These are phyloP conservation scores for Chenopodium suecicum DNA, from an alignment of 148 eudicot species.

Conservation along the genomic window DNA sequence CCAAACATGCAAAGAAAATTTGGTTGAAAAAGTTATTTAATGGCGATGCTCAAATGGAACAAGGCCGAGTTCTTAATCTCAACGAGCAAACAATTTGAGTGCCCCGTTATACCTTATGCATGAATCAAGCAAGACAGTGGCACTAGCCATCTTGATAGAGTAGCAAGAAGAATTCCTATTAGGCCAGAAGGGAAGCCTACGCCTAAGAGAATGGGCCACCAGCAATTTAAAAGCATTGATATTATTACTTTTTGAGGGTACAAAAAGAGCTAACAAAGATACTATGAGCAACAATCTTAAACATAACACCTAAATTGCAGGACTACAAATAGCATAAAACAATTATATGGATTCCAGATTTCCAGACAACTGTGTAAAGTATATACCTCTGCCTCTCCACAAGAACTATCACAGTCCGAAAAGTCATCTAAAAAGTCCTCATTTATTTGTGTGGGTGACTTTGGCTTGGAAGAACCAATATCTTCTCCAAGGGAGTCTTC, in stretches of 20 bases:
- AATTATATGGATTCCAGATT: background rate
- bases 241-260: background rate
- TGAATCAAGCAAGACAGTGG: too few species aligned
- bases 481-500: conserved; percentile 3
- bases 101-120: background rate
- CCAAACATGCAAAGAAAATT: background rate
- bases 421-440: background rate
- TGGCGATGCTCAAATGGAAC: background rate
- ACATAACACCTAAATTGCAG: background rate
- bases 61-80: background rate
- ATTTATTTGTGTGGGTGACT: background rate
- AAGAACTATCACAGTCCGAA: conserved; percentile 15
- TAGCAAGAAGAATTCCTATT: too few species aligned
- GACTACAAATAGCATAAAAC: background rate
- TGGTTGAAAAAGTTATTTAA: background rate
- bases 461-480: background rate
- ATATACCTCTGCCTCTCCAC: conserved; percentile 13
- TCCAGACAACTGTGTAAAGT: too few species aligned
- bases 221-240: background rate
- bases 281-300: background rate
- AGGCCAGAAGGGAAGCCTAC: too few species aligned
- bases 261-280: background rate
- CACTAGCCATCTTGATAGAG: too few species aligned
- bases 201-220: background rate
- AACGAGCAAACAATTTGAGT: background rate